Evolutionary conservation across 192 early-diverging fungal genomes (phyloP).

Genomic region (Linnemannia elongata): DNA sequence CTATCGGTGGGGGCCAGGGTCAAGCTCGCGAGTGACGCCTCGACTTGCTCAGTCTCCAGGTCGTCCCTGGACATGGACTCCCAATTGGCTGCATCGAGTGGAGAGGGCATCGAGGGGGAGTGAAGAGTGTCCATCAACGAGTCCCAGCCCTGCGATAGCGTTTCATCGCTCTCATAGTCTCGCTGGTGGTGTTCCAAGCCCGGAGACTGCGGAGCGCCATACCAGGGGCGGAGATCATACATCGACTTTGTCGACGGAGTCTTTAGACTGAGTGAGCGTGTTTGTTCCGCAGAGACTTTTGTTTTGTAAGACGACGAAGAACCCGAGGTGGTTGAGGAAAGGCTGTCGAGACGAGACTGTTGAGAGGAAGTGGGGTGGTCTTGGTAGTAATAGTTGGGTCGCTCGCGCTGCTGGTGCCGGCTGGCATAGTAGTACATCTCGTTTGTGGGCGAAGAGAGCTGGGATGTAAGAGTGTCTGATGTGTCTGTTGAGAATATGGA

Average conservation of each 20-base stretch:
- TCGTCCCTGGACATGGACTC: constrained; percentile 25
- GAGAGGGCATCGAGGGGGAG: constrained; percentile 25
- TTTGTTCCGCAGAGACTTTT: constrained; percentile 8
- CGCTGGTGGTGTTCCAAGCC: constrained; percentile 12
- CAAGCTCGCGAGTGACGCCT: background rate
- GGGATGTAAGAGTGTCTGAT: background rate
- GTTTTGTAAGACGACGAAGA: constrained; percentile 12
- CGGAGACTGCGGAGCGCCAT: constrained; percentile 27
- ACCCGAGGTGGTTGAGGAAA: constrained; percentile 25
- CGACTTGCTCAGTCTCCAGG: constrained; percentile 8
- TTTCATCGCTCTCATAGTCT: constrained; percentile 51
- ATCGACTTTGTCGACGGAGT: constrained; percentile 46
- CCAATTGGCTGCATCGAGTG: constrained; percentile 13
- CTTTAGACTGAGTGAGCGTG: constrained; percentile 46
- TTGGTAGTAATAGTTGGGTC: background rate
- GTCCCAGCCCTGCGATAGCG: constrained; percentile 34
- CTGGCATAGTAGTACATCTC: constrained; percentile 41
- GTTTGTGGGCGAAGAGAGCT: constrained; percentile 2
- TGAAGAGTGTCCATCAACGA: constrained; percentile 50
- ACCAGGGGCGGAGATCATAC: constrained; percentile 52
- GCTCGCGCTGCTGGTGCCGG: constrained; percentile 22
- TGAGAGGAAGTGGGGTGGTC: background rate
- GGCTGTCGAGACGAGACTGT: constrained; percentile 22
- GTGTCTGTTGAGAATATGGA: background rate
- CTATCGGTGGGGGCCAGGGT: background rate